These are phyloP conservation scores for Syncephalastrum racemosum DNA, from an alignment of 371 early-diverging fungal genomes.

Conservation along the genomic window DNA sequence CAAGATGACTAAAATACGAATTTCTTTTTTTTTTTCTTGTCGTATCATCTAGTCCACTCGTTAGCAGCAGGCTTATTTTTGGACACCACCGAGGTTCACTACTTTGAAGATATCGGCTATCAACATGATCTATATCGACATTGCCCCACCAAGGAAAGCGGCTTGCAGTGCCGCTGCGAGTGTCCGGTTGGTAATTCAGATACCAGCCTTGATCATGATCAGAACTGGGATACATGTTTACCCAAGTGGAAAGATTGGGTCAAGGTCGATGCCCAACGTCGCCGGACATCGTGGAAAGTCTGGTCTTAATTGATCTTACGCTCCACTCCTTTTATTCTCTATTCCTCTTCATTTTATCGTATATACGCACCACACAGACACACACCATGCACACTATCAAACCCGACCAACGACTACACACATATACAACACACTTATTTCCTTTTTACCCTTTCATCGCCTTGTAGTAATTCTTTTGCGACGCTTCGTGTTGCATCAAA, in stretches of 20 bases:
- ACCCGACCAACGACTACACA: too few species aligned
- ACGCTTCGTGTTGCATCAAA: too few species aligned
- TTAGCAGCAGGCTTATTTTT: conserved; percentile 87
- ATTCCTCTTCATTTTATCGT: too few species aligned
- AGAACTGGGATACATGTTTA: conserved; percentile 43
- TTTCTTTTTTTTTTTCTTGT: conserved; percentile 1
- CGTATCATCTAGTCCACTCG: conserved; percentile 69
- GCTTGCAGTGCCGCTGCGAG: conserved; percentile 39
- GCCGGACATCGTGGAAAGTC: conserved; percentile 14
- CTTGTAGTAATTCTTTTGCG: too few species aligned
- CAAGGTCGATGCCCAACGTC: conserved; percentile 20
- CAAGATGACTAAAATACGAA: neutral
- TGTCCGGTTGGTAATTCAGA: conserved; percentile 41
- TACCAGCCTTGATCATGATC: conserved; percentile 48
- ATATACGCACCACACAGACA: too few species aligned
- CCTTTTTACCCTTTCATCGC: too few species aligned
- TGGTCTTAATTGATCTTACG: conserved; percentile 8
- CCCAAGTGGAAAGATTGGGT: conserved; percentile 42
- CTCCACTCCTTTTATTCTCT: too few species aligned
- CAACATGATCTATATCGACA: conserved; percentile 74
- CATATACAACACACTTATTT: too few species aligned
- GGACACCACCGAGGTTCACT: conserved; percentile 81
- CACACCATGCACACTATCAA: too few species aligned
- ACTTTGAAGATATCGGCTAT: conserved; percentile 91
- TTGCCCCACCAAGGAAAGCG: conserved; percentile 59